A percentile compares a stretch with the other conserved stretches of the same genome.
Evolutionary conservation across 352 stramenopile species (phyloP).

Genomic region (Phytophthora pseudosyringae): DNA sequence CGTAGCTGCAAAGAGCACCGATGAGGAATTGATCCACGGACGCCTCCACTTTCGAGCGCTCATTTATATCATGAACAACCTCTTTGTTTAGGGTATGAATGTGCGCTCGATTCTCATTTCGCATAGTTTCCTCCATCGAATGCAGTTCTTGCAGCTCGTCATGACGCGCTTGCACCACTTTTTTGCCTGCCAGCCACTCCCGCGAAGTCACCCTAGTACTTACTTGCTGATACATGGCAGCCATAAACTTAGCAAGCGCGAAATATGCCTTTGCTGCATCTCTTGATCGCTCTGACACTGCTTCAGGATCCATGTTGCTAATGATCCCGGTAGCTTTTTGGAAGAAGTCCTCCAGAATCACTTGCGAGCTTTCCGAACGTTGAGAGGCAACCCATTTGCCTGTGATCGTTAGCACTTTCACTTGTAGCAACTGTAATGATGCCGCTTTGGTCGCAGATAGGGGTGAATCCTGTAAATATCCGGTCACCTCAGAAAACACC

Average conservation of each 20-base stretch:
- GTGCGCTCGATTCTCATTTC: slow-evolving; percentile 71
- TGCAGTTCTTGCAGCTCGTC: slow-evolving; percentile 69
- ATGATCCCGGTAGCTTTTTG: slow-evolving; percentile 80
- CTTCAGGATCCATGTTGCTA: slow-evolving; percentile 42
- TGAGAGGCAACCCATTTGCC: slow-evolving; percentile 94
- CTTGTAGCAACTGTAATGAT: slow-evolving; percentile 61
- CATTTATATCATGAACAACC: slow-evolving; percentile 87
- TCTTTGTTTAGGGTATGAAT: slow-evolving; percentile 86
- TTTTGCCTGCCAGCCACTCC: slow-evolving; percentile 90
- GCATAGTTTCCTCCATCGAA: slow-evolving; percentile 59
- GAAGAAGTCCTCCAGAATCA: slow-evolving; percentile 94
- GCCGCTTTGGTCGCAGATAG: slow-evolving; percentile 12
- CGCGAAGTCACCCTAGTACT: slow-evolving; percentile 82
- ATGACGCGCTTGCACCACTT: slow-evolving; percentile 71
- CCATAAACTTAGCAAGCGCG: slow-evolving; percentile 90
- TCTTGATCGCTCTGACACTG: slow-evolving; percentile 47
- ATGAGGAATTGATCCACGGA: slow-evolving; percentile 90
- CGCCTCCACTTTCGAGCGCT: slow-evolving; percentile 84
- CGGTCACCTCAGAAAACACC: slow-evolving; percentile 50
- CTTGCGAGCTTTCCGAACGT: slow-evolving; percentile 90
- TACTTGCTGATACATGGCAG: slow-evolving; percentile 93
- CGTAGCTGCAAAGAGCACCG: slow-evolving; percentile 90
- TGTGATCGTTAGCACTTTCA: slow-evolving; percentile 76
- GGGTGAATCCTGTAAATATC: slow-evolving; percentile 32
- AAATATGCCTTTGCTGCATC: slow-evolving; percentile 82